Evolutionary conservation across 441 rosid genomes (phyloP).

Genomic region (Euphorbia celastroides): DNA sequence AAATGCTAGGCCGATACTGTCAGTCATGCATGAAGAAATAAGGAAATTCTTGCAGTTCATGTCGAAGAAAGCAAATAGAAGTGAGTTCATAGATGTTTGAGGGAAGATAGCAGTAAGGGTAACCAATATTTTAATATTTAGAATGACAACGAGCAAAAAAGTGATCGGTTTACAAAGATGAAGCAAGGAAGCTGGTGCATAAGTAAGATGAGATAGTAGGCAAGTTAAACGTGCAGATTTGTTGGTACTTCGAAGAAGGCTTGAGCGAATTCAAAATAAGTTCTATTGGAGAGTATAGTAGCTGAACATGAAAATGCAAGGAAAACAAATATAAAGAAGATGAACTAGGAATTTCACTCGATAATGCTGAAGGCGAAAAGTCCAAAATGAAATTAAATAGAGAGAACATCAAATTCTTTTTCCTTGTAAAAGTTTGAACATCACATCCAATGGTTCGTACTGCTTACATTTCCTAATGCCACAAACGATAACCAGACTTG

Average conservation of each 20-base stretch:
- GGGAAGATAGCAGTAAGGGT: constrained; percentile 30
- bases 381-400: too few relatives aligned
- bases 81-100: constrained; percentile 31
- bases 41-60: constrained; percentile 18
- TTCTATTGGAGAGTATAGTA: constrained; percentile 40
- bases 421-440: constrained; percentile 30
- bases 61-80: constrained; percentile 22
- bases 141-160: constrained; percentile 35
- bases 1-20: constrained; percentile 25
- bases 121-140: constrained; percentile 31
- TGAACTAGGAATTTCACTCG: too few relatives aligned
- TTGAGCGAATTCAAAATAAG: constrained; percentile 28
- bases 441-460: neutral
- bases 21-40: constrained; percentile 31
- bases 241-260: constrained; percentile 34
- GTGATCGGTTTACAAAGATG: constrained; percentile 27
- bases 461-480: too few relatives aligned
- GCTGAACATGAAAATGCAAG: constrained; percentile 30
- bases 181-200: constrained; percentile 32
- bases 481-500: too few relatives aligned
- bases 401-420: constrained; percentile 44
- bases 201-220: constrained; percentile 31
- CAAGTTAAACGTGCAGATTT: constrained; percentile 43
- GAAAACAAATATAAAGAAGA: constrained; percentile 28
- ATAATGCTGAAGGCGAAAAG: too few relatives aligned